Conservation (phyloP, 73 alveolate genomes). For the Diophrys appendiculata region DNA sequence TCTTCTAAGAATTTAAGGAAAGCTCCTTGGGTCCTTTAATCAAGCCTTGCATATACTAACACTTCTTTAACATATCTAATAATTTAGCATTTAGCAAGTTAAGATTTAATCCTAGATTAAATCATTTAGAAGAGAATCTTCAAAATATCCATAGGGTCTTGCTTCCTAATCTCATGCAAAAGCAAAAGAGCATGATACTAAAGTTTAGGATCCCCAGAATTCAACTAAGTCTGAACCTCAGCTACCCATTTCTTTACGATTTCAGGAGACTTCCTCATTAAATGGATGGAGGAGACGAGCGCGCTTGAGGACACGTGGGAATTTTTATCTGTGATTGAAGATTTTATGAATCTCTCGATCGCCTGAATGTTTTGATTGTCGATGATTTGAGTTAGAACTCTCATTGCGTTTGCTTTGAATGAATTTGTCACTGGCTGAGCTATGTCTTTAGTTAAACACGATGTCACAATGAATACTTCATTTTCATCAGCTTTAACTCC, state of each 20-base stretch:
- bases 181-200: slow-evolving; percentile 85
- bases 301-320: slow-evolving; percentile 84
- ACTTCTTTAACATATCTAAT: slow-evolving; percentile 77
- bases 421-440: slow-evolving; percentile 68
- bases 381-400: slow-evolving; percentile 86
- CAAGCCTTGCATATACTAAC: slow-evolving; percentile 65
- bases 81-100: slow-evolving; percentile 81
- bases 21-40: slow-evolving; percentile 39
- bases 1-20: slow-evolving; percentile 63
- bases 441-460: slow-evolving; percentile 82
- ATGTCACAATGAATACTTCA: slow-evolving; percentile 81
- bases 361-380: slow-evolving; percentile 72
- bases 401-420: slow-evolving; percentile 83
- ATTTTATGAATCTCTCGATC: slow-evolving; percentile 86
- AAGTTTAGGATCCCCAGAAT: slow-evolving; percentile 69
- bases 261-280: slow-evolving; percentile 70
- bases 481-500: slow-evolving; percentile 79
- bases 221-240: slow-evolving; percentile 81
- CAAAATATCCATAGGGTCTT: slow-evolving; percentile 80
- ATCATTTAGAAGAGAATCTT: slow-evolving; percentile 71
- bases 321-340: slow-evolving; percentile 74
- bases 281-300: slow-evolving; percentile 69
- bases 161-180: slow-evolving; percentile 80
- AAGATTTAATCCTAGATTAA: slow-evolving; percentile 45
- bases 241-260: slow-evolving; percentile 83